phyloP scores from a whole-genome alignment of 352 stramenopile genomes.

The Globisporangium yorkense region DNA sequence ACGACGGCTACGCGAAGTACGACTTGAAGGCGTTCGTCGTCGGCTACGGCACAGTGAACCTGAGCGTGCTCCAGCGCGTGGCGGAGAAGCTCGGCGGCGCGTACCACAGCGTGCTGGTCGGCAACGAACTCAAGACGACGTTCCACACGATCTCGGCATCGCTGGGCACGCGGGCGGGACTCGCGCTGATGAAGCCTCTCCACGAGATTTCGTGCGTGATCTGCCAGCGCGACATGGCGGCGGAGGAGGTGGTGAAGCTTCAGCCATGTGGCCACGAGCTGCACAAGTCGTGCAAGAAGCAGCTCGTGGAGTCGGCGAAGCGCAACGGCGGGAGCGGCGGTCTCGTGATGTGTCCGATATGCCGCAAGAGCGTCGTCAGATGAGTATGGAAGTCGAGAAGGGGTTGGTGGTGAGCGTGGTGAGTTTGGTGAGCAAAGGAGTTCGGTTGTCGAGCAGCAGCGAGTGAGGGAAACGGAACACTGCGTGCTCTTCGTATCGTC shows the following conservation, averaged over 20 bases:
- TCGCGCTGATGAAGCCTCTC: constrained; percentile 50
- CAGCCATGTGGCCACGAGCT: constrained; percentile 41
- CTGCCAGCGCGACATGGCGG: constrained; percentile 50
- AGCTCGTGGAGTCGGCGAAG: constrained; percentile 23
- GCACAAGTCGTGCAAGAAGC: constrained; percentile 24
- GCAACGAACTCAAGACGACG: constrained; percentile 64
- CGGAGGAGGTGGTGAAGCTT: constrained; percentile 38
- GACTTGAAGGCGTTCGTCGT: constrained; percentile 57
- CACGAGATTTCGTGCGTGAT: constrained; percentile 55
- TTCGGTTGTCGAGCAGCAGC: background rate
- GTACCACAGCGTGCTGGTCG: constrained; percentile 56
- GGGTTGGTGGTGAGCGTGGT: background rate
- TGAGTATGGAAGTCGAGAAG: background rate
- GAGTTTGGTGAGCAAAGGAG: background rate
- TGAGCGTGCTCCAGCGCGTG: constrained; percentile 48
- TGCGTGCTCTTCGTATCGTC: too few relatives aligned
- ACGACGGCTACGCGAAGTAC: constrained; percentile 50
- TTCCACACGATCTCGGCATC: constrained; percentile 76
- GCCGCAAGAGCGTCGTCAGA: constrained; percentile 3
- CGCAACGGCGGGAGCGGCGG: background rate
- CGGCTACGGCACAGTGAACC: constrained; percentile 66
- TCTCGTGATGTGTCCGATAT: constrained; percentile 7
- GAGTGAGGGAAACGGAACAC: background rate
- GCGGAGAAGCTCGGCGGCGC: constrained; percentile 46
- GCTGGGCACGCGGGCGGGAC: constrained; percentile 43